Base-by-base conservation (phyloP, 78 protist genomes). In the Dictyostelium brefeldianum region DNA sequence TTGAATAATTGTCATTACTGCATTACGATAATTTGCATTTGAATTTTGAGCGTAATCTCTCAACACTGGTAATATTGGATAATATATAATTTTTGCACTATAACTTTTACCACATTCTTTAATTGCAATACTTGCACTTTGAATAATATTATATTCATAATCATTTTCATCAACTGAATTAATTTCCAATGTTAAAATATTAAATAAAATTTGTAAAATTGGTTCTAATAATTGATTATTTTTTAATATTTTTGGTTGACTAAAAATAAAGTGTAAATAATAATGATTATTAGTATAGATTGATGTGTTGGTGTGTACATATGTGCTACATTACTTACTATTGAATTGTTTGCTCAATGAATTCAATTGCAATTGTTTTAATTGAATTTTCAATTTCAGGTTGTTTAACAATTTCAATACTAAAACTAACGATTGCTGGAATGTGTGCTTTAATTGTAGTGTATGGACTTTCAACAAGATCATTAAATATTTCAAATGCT, bases 401-500 rank as follows among this genome's bases (percentile, higher is more conserved):
- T 43, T 54, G 64, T 36, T 22, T 48, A 43, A 64, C 57, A 54
- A 84, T 64, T 18, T 84, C 78, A 43, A 74, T 8, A 20, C 74
- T 54, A 9, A 84, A 84, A 25, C 56, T 17, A 74, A n/a, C n/a
- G 46, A 84, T 57, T 25, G 29, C 6, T 82, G 89, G 80, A 27
- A 82, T 22, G 27, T 67, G 69, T 67, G 27, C 53, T 25, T 31
- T 20, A 67, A 82, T 50, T 22, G 77, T 18, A 67, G 78, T 5
- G 14, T 27, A 64, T 69, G 71, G 89, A 74, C 62, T 81, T 73
- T 94, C 96, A 20, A 79, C 83, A 8, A 94, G 43, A 43, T 94
- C 96, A 80, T 84, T 87, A 22, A 94, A 80, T 11, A 89, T 59
- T 62, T 89, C 96, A 51, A 57, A 94, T 18, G 94, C 75, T 53